phyloP scores from a whole-genome alignment of 2,329 filamentous ascomycete genomes.

The Ceratocystis cacaofunesta region DNA sequence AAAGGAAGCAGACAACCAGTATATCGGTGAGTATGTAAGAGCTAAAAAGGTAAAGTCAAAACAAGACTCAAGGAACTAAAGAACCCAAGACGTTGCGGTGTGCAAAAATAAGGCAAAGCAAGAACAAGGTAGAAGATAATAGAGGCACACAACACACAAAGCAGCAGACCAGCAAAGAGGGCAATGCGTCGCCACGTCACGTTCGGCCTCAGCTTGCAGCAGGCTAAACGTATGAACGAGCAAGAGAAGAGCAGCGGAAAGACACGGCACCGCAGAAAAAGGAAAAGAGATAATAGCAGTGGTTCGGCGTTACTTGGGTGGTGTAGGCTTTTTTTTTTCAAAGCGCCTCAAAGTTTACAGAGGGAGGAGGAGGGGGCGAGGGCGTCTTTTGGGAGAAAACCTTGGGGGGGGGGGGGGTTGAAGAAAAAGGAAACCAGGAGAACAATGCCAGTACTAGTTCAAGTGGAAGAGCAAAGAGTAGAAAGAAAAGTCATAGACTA shows the following conservation, averaged over 20 bases:
- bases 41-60: conserved; percentile 4
- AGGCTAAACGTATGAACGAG: not conserved
- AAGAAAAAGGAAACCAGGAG: not conserved
- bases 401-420: not conserved
- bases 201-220: not conserved
- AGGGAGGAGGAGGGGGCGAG: not conserved
- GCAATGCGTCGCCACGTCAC: conserved; percentile 16
- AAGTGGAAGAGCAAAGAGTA: not conserved
- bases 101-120: not conserved
- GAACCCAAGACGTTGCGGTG: not conserved
- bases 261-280: conserved; percentile 1
- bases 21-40: conserved; percentile 1
- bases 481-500: not conserved
- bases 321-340: conserved; percentile 4
- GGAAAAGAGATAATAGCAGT: not conserved
- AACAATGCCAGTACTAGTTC: not conserved
- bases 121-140: not conserved
- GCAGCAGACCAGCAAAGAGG: conserved; percentile 5
- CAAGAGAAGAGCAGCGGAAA: conserved; percentile 6
- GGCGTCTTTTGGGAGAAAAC: not conserved
- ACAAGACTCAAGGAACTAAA: not conserved
- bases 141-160: conserved; percentile 5
- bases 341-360: not conserved
- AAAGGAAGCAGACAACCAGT: not conserved
- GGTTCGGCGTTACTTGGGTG: conserved; percentile 1